Conservation (phyloP, 2,329 filamentous ascomycete genomes). For the Hymenoscyphus fraxineus region DNA sequence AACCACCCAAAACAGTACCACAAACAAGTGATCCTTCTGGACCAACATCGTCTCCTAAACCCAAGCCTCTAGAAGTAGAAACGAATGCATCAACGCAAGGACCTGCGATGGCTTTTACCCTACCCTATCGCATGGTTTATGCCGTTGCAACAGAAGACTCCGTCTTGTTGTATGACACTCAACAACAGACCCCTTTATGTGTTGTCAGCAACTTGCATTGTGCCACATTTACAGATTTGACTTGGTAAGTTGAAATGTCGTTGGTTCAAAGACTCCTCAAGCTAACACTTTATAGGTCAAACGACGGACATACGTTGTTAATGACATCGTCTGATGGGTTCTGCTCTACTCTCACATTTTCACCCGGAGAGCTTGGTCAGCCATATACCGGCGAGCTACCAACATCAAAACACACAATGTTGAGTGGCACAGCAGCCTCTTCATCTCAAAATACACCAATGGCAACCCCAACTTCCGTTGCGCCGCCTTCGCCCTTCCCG, state of each 20-base stretch:
- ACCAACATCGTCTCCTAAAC: conserved; percentile 48
- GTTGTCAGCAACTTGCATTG: conserved; percentile 96
- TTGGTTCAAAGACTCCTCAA: conserved; percentile 13
- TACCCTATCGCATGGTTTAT: conserved; percentile 93
- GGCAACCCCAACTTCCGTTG: conserved; percentile 66
- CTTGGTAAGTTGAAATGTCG: conserved; percentile 63
- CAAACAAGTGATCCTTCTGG: conserved; percentile 48
- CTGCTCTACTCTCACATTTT: conserved; percentile 86
- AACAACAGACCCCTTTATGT: conserved; percentile 89
- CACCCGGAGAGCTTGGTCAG: conserved; percentile 78
- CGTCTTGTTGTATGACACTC: conserved; percentile 91
- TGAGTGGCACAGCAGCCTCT: conserved; percentile 38
- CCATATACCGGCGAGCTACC: conserved; percentile 67
- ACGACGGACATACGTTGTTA: conserved; percentile 72
- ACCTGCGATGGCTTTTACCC: conserved; percentile 69
- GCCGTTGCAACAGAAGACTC: conserved; percentile 96
- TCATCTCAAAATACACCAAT: conserved; percentile 65
- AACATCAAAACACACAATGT: conserved; percentile 42
- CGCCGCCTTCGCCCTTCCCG: conserved; percentile 55
- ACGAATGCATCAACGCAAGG: conserved; percentile 50
- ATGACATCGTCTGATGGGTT: conserved; percentile 99
- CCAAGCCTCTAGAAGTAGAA: conserved; percentile 40
- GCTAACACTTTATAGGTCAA: conserved; percentile 53
- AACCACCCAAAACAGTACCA: conserved; percentile 65
- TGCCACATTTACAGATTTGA: conserved; percentile 92